phyloP scores from a whole-genome alignment of 306 rosid species.

The Astragalus glycyphyllos region DNA sequence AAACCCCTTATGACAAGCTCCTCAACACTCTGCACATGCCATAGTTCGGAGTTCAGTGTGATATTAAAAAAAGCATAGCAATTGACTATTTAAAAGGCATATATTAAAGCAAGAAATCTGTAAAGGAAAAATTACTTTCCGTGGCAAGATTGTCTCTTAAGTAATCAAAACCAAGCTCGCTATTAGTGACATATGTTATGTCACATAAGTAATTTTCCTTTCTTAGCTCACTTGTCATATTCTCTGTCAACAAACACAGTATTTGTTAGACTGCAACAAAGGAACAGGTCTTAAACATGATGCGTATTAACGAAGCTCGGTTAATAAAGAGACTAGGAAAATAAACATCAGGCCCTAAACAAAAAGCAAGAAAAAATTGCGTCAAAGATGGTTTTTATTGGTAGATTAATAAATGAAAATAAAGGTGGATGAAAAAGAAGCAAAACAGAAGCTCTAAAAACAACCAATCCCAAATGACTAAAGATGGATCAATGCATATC shows the following conservation, averaged over 20 bases:
- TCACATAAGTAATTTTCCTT: constrained; percentile 91
- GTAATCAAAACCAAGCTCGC: constrained; percentile 98
- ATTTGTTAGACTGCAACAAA: constrained; percentile 38
- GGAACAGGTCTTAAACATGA: constrained; percentile 9
- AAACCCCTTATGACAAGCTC: constrained; percentile 93
- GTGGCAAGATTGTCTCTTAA: constrained; percentile 99
- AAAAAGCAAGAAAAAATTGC: constrained; percentile 26
- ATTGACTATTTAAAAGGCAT: constrained; percentile 27
- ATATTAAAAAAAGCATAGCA: constrained; percentile 35
- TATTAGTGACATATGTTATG: constrained; percentile 94
- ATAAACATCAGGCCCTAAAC: neutral
- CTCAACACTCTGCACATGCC: constrained; percentile 79
- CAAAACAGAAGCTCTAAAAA: constrained; percentile 15
- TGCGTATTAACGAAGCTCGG: constrained; percentile 25
- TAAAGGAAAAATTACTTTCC: constrained; percentile 93
- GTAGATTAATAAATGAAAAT: neutral
- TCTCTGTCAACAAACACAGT: constrained; percentile 70
- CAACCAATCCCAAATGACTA: constrained; percentile 19
- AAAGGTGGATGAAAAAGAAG: constrained; percentile 23
- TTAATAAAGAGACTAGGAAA: constrained; percentile 4
- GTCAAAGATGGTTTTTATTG: neutral
- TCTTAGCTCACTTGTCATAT: constrained; percentile 95
- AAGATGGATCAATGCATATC: constrained; percentile 25
- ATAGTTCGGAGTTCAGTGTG: constrained; percentile 47
- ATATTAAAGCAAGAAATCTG: constrained; percentile 42